These are phyloP conservation scores for Penicillium pulvis DNA, from an alignment of 495 filamentous ascomycete species.

Conservation along the genomic window DNA sequence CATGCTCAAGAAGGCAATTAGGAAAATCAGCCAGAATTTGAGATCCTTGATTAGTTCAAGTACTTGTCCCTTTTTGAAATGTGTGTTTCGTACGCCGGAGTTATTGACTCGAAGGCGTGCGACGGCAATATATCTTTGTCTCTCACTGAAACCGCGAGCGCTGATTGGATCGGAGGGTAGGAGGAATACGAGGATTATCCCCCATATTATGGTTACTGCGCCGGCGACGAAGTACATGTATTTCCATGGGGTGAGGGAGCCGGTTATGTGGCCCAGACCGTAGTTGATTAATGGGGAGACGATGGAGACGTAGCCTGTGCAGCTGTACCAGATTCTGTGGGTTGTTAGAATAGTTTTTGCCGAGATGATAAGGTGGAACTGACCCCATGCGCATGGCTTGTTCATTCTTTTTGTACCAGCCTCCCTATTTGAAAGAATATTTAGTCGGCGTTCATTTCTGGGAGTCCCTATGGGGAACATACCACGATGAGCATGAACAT, in stretches of 20 bases:
- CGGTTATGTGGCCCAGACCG: constrained; percentile 27
- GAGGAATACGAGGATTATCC: constrained; percentile 35
- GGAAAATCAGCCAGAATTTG: constrained; percentile 46
- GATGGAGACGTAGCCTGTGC: constrained; percentile 29
- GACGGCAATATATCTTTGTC: constrained; percentile 52
- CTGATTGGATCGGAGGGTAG: constrained; percentile 50
- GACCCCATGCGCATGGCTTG: constrained; percentile 49
- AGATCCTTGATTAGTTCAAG: constrained; percentile 45
- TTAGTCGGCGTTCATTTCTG: no score
- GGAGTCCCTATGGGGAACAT: constrained; percentile 5
- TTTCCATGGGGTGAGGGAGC: constrained; percentile 26
- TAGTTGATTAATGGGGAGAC: constrained; percentile 32
- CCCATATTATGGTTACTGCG: constrained; percentile 27
- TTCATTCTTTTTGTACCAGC: constrained; percentile 47
- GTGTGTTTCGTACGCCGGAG: constrained; percentile 50
- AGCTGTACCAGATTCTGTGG: constrained; percentile 28
- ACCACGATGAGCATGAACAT: constrained; percentile 49
- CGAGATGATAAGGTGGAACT: neutral
- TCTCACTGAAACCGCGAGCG: constrained; percentile 39
- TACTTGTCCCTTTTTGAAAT: constrained; percentile 52
- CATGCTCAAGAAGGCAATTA: constrained; percentile 43
- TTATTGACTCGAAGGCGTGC: constrained; percentile 47
- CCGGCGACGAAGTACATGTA: constrained; percentile 35
- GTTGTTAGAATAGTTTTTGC: neutral
- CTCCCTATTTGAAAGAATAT: constrained; percentile 24